Base-by-base conservation (phyloP, 495 filamentous ascomycete genomes). In the Daldinia concentrica region DNA sequence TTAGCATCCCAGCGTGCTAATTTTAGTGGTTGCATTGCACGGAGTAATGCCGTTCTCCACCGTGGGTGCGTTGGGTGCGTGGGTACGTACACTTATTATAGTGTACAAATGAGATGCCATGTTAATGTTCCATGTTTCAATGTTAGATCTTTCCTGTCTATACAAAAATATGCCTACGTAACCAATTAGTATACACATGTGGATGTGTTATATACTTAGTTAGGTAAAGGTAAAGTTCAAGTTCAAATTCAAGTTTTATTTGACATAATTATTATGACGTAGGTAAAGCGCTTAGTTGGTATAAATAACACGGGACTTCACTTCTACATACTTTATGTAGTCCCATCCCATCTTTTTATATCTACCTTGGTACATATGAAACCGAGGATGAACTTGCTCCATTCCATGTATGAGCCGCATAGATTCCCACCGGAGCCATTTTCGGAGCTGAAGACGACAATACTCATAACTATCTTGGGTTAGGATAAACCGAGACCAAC, bases 21-120 rank as follows among this genome's bases (percentile, higher is more conserved):
- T 39, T 64, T 56, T 68, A 68, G 70, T 52, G 70, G 64, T 14
- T 39, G 56, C 67, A 70, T 56, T 8, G 19, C 12, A 57, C 45
- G 27, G 6, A 55, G 54, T 11, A 55, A 59, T 56, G 55, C 54
- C 60, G 60, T 43, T 55, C 36, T 43, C 57, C 57, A 45, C 57
- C 22, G 55, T 30, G 12, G 12, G 12, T 30, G 29, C n/a, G n/a
- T n/a, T 30, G 6, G 3, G 6, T 36, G 14, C 3, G 12, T 36
- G 11, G 45, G 12, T 43, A 59, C 37, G 17, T 52, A 58, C 32
- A 19, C 19, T 26, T 19, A 9, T 37, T 37, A 37, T 22, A n/a
- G n/a, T n/a, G n/a, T n/a, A 4, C 19, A 11, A 24, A 57, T 57
- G 6, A 30, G 26, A 52, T 52, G 22, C 22, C 9, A 8, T 32